Base-by-base conservation (phyloP, 1,284 basidiomycete species). In the Malassezia dermatis region DNA sequence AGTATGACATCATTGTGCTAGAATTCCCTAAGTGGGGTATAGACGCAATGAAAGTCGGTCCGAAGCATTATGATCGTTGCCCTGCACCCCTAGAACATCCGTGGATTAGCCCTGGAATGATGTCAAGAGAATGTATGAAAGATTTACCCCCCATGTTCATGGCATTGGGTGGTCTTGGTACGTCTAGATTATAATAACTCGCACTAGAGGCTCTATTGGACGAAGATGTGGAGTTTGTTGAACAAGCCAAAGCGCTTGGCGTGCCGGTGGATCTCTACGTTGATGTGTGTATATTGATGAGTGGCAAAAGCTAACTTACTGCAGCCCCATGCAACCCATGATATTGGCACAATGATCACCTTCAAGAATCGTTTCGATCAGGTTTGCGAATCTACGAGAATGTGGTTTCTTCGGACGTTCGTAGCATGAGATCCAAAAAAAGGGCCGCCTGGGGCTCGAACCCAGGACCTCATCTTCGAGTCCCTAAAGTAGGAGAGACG, bases 21-120 rank as follows among this genome's bases (percentile, higher is more conserved):
- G 28, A 46, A 12, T 72, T 67, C 47, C 58, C 59, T 28, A 48
- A 62, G 24, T 71, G 68, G 69, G 68, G 69, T 19, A 46, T 65
- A 17, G 42, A 56, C 10, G 56, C 60, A 3, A 6, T 53, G n/a
- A 27, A 46, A 23, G 44, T 53, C 7, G 51, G 51, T 21, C 44
- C 42, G 1, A 39, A 41, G 5, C 7, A 48, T 24, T 10, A 24
- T 1, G 17, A 40, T 8, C 34, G 41, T 12, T 40, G 19, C 30
- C 51, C 45, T 10, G 19, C 24, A 4, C 24, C 43, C 2, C 26
- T 47, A 13, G 40, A 41, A 0, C 39, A 13, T 15, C 35, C 51
- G 1, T 48, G 37, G 26, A 12, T 48, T 2, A 41, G 35, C 11
- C 51, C 51, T 12, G 8, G 11, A 6, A 23, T 19, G 10, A 39